Evolutionary conservation across 257 asterid genomes (phyloP).

Genomic region (Striga asiatica): DNA sequence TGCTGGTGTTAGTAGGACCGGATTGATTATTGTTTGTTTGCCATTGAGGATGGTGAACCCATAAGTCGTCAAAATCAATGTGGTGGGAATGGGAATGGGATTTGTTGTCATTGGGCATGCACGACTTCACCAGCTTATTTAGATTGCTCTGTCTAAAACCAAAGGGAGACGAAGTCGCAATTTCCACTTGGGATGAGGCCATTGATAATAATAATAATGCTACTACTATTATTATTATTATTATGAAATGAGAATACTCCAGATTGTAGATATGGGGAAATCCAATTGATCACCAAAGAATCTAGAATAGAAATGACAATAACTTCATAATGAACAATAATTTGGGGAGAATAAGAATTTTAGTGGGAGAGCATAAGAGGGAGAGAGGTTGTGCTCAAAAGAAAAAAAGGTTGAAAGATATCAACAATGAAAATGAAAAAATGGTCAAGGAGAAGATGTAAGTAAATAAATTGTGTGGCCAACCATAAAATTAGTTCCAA

Average conservation of each 20-base stretch:
- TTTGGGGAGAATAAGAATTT: background rate
- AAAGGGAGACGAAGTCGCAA: slow-evolving; percentile 26
- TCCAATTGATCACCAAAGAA: too few species aligned
- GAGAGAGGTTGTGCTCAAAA: background rate
- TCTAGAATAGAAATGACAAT: too few species aligned
- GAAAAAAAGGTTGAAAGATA: background rate
- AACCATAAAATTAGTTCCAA: slow-evolving; percentile 16
- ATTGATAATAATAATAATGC: background rate
- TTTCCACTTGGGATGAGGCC: slow-evolving; percentile 38
- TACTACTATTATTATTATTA: background rate
- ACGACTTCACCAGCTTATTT: too few species aligned
- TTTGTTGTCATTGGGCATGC: background rate
- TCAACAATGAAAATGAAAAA: background rate
- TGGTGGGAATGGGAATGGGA: slow-evolving; percentile 19
- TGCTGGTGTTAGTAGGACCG: background rate
- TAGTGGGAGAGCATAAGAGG: background rate
- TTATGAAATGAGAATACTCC: background rate
- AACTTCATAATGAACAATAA: too few species aligned
- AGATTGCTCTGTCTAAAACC: background rate
- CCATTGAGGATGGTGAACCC: slow-evolving; percentile 61
- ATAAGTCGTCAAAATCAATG: slow-evolving; percentile 39
- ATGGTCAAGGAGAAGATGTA: background rate
- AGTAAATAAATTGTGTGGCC: slow-evolving; percentile 12
- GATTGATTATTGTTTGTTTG: slow-evolving; percentile 17
- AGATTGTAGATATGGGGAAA: background rate